Conservation (phyloP, 805 yeast genomes). For the Candida oleophila region DNA sequence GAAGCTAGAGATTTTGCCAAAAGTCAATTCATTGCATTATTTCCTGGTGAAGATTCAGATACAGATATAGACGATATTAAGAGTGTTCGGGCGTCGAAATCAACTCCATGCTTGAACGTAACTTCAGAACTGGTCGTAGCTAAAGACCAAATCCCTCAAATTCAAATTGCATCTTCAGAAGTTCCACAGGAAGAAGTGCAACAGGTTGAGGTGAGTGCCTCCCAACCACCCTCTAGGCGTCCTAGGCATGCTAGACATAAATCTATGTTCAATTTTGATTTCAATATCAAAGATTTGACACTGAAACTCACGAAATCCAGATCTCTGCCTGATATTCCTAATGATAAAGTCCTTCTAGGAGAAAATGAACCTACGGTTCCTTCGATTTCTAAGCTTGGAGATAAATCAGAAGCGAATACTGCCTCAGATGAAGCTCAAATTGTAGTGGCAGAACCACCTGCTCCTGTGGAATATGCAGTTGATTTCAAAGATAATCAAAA, state of each 20-base stretch:
- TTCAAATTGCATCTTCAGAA: background rate
- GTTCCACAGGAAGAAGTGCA: background rate
- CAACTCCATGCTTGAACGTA: background rate
- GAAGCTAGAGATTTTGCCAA: constrained; percentile 28
- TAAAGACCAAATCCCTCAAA: background rate
- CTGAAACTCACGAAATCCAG: constrained; percentile 1
- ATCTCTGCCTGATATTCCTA: constrained; percentile 3
- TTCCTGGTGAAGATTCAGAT: constrained; percentile 26
- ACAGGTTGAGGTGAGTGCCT: background rate
- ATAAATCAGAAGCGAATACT: background rate
- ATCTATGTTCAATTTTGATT: constrained; percentile 36
- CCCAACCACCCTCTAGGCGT: background rate
- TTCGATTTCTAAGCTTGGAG: background rate
- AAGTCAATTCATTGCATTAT: constrained; percentile 23
- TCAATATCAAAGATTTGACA: constrained; percentile 10
- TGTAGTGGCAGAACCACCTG: constrained; percentile 39
- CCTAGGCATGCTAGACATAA: constrained; percentile 38
- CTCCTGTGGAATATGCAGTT: constrained; percentile 33
- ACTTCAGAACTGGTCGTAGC: background rate
- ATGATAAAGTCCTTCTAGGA: constrained; percentile 2
- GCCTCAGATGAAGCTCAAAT: constrained; percentile 12
- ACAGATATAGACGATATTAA: constrained; percentile 12
- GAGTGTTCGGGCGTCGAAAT: background rate
- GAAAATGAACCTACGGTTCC: constrained; percentile 5
- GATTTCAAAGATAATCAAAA: constrained; percentile 34